phyloP scores from a whole-genome alignment of 2,329 filamentous ascomycete species.

The Zymoseptoria brevis region DNA sequence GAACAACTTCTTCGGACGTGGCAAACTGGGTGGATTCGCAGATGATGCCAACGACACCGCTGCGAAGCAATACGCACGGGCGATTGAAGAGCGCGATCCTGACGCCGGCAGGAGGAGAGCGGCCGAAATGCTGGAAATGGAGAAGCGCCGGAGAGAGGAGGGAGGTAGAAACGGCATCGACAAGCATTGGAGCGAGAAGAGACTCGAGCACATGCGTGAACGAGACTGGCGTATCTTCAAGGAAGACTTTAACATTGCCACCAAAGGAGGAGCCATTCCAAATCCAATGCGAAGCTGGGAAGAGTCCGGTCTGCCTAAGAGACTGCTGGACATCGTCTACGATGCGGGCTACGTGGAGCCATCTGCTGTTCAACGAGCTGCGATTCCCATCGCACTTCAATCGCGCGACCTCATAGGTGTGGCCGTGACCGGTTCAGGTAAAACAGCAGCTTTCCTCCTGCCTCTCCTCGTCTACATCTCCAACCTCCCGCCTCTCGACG shows the following conservation, averaged over 20 bases:
- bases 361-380: conserved; percentile 82
- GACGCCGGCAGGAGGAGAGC: conserved; percentile 72
- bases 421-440: conserved; percentile 94
- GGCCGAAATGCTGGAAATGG: conserved; percentile 75
- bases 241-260: conserved; percentile 94
- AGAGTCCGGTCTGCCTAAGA: conserved; percentile 71
- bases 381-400: conserved; percentile 89
- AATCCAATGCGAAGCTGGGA: conserved; percentile 94
- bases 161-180: conserved; percentile 67
- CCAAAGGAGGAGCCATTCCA: conserved; percentile 83
- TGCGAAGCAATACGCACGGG: conserved; percentile 53
- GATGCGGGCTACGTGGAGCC: conserved; percentile 87
- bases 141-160: conserved; percentile 66
- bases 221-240: conserved; percentile 99
- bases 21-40: conserved; percentile 58
- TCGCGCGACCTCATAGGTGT: conserved; percentile 96
- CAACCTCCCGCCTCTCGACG: conserved; percentile 74
- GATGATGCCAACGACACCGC: conserved; percentile 47
- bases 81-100: conserved; percentile 64
- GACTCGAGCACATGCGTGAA: conserved; percentile 86
- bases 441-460: conserved; percentile 90
- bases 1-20: conserved; percentile 62
- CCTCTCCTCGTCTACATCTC: conserved; percentile 92
- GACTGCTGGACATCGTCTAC: conserved; percentile 72
- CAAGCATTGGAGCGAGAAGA: conserved; percentile 94